These are phyloP conservation scores for Coprinopsis marcescibilis DNA, from an alignment of 768 basidiomycete genomes.

Conservation along the genomic window DNA sequence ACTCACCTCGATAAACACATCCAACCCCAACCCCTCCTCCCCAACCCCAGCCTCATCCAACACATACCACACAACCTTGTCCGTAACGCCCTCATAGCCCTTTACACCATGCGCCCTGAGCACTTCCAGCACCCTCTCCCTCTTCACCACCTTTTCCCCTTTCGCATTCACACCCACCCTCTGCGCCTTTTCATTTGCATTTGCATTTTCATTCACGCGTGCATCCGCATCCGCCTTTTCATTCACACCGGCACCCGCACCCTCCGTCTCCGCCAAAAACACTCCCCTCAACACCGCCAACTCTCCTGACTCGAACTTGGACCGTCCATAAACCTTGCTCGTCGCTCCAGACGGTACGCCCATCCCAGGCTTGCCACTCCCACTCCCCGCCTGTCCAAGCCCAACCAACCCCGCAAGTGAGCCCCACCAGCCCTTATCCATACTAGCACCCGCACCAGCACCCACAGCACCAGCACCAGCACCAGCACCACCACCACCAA, in stretches of 20 bases:
- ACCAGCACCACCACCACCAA: conserved; percentile 15
- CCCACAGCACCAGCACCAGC: conserved; percentile 13
- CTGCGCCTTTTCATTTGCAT: neutral
- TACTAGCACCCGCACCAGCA: conserved; percentile 13
- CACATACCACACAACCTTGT: conserved; percentile 68
- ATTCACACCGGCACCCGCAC: conserved; percentile 29
- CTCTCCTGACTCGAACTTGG: conserved; percentile 42
- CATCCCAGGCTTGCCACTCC: conserved; percentile 10
- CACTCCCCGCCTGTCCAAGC: conserved; percentile 30
- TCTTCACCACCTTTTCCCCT: conserved; percentile 21
- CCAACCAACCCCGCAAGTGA: neutral
- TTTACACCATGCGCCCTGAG: conserved; percentile 46
- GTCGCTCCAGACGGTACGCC: conserved; percentile 9
- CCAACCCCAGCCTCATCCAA: conserved; percentile 70
- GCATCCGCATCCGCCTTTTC: conserved; percentile 24
- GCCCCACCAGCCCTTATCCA: neutral
- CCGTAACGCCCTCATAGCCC: conserved; percentile 25
- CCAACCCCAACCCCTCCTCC: conserved; percentile 46
- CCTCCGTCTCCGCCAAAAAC: conserved; percentile 27
- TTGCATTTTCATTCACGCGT: too few relatives aligned
- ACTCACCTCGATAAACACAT: too few relatives aligned
- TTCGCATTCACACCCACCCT: neutral
- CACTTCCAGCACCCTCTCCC: conserved; percentile 37
- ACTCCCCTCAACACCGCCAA: neutral
- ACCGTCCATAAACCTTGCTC: conserved; percentile 27